Percentiles rank a stretch among this genome's conserved stretches.
These are phyloP conservation scores for Trichocladium antarcticum DNA, from an alignment of 495 filamentous ascomycete species.

Conservation along the genomic window DNA sequence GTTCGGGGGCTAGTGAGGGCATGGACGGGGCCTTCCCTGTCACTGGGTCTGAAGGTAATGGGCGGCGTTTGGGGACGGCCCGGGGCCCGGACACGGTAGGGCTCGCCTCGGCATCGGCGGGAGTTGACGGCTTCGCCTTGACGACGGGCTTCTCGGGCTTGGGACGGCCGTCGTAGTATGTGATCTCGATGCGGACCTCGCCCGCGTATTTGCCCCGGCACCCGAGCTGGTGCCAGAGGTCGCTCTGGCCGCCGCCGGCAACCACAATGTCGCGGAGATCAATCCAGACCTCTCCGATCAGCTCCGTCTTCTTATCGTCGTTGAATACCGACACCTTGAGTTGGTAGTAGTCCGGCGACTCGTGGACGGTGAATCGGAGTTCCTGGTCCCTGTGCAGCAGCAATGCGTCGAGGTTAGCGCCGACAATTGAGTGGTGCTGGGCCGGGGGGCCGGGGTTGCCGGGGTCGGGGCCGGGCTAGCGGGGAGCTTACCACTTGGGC, in stretches of 20 bases:
- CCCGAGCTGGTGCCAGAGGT: slow-evolving; percentile 78
- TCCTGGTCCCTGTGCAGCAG: slow-evolving; percentile 73
- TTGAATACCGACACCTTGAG: slow-evolving; percentile 95
- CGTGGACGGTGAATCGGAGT: slow-evolving; percentile 88
- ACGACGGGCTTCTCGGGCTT: slow-evolving; percentile 56
- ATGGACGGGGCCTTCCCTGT: slow-evolving; percentile 38
- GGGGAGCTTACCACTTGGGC: slow-evolving; percentile 66
- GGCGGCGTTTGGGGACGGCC: slow-evolving; percentile 53
- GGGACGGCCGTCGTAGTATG: slow-evolving; percentile 83
- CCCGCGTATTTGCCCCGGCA: slow-evolving; percentile 91
- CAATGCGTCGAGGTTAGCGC: slow-evolving; percentile 6
- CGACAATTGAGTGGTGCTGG: slow-evolving; percentile 1
- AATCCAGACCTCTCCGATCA: slow-evolving; percentile 90
- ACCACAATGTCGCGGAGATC: slow-evolving; percentile 71
- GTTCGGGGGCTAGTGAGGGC: slow-evolving; percentile 26
- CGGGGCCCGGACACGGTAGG: slow-evolving; percentile 35
- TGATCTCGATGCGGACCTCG: slow-evolving; percentile 88
- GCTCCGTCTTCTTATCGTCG: slow-evolving; percentile 89
- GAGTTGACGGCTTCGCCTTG: slow-evolving; percentile 32
- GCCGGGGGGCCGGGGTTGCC: no score
- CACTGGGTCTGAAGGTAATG: slow-evolving; percentile 62
- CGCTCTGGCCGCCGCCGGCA: slow-evolving; percentile 78
- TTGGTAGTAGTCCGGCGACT: slow-evolving; percentile 88
- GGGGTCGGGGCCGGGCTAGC: no score
- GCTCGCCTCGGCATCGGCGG: slow-evolving; percentile 20